Evolutionary conservation across 805 yeast species (phyloP), one percentile per base, ranked within the genome.

Genomic region (Clavispora fructus): DNA sequence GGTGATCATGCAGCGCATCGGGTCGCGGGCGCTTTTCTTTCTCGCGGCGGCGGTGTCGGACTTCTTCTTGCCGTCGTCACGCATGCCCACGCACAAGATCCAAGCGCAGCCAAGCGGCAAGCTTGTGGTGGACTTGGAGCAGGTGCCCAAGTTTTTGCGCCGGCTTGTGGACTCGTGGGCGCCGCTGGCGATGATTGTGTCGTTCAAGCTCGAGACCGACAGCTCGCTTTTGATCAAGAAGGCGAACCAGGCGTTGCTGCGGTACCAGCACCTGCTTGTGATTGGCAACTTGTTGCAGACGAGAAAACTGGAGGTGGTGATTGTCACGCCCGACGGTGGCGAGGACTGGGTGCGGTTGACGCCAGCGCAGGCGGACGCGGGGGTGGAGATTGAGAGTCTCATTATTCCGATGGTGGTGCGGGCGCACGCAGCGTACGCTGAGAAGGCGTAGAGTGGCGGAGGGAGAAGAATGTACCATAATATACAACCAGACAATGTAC

Each of bases 41-140:
- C 73, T 94, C 44, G 99, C 99, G 0, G 98, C 99, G 8, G 99
- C 99, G 0, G 99, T 94, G 0, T 87, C 96, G 7, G 99, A 94
- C 63, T 94, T 94, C 66, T 94, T 91, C 68, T 74, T 94, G 37
- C 99, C 99, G 1, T 79, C 78, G 38, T 82, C 91, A 1, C 76
- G 87, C 53, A 73, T 90, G 57, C 95, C 97, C 2, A 90, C 89
- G 57, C 99, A 94, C 68, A 94, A 94, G 67, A 94, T 94, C 51
- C 99, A 94, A 65, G 84, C 95, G 5, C 83, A 82, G 48, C 81
- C 79, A 14, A 79, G 79, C 10, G 95, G 95, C 3, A 88, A 87
- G 59, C 70, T 94, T 39, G 79, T 85, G 8, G 87, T 94, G 10
- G 86, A 90, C 55, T 69, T 94, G 53, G 97, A 92, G 61, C 98